Evolutionary conservation across 495 filamentous ascomycete genomes (phyloP), one percentile per base, ranked within the genome.

Genomic region (Xylaria castorea): DNA sequence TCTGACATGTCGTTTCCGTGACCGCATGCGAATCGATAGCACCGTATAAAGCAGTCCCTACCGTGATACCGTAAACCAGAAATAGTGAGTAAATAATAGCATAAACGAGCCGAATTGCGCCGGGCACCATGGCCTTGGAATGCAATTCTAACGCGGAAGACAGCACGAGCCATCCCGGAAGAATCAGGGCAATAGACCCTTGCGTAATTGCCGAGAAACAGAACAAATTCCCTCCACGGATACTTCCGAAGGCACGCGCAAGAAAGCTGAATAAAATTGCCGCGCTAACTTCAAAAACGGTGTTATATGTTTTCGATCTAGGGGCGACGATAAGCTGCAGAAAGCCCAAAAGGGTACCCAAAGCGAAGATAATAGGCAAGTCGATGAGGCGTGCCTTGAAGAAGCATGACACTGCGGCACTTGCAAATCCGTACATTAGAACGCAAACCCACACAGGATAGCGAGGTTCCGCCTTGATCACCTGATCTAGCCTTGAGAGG

Each of bases 141-240:
- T 97, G 94, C 0, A 98, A 87, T 80, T 98, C 94, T 38, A 98
- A 84, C 50, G 89, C 90, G 12, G 90, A 92, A 75, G 91, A 97
- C 27, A 97, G 78, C 32, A 84, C 78, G 61, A 83, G 80, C 78
- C 81, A 83, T 1, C 95, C 95, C 0, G 95, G 94, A 1, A 98
- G 85, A 71, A 98, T 97, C 38, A 97, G 86, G 8, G 93, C 94
- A 73, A 97, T 97, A 27, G 92, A 89, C 0, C 92, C 91, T 79
- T 98, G 94, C 2, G 94, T 92, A 9, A 98, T 85, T 0, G 94
- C 91, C 5, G 94, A 94, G 81, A 97, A 98, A 81, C 95, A 97
- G 79, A 98, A 97, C 3, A 92, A 42, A 5, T 87, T 78, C 2
- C 89, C 89, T 34, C 88, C 87, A 12, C 86, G 79, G 55, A 97